phyloP scores from a whole-genome alignment of 2,329 filamentous ascomycete genomes.

The Bipolaris sorokiniana region DNA sequence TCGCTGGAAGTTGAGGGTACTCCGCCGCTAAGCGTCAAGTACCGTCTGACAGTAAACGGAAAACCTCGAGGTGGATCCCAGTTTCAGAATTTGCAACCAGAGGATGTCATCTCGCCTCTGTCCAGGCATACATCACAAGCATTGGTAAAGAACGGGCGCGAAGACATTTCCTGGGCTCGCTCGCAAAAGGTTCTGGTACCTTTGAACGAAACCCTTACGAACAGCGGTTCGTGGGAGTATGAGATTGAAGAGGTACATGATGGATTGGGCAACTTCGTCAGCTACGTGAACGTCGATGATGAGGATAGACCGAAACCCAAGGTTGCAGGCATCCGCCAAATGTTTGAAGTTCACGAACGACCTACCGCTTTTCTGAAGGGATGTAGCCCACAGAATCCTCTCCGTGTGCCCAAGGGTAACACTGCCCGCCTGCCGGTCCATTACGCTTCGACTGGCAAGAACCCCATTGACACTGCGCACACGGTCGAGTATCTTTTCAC shows the following conservation, averaged over 20 bases:
- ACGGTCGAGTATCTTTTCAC: conserved; percentile 83
- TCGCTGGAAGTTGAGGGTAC: conserved; percentile 84
- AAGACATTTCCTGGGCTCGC: conserved; percentile 81
- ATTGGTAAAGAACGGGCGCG: conserved; percentile 62
- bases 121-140: conserved; percentile 64
- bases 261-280: conserved; percentile 83
- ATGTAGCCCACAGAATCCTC: conserved; percentile 79
- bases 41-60: conserved; percentile 85
- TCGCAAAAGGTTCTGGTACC: conserved; percentile 77
- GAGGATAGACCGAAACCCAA: conserved; percentile 67
- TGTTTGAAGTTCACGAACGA: conserved; percentile 84
- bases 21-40: conserved; percentile 89
- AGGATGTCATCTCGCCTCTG: conserved; percentile 80
- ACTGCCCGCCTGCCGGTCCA: conserved; percentile 71
- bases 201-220: conserved; percentile 86
- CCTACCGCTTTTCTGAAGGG: conserved; percentile 74
- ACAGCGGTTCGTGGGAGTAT: conserved; percentile 84
- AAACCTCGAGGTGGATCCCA: conserved; percentile 79
- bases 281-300: conserved; percentile 70
- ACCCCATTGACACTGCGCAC: conserved; percentile 68
- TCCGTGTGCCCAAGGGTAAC: conserved; percentile 81
- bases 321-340: conserved; percentile 70
- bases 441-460: conserved; percentile 68
- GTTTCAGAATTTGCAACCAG: conserved; percentile 91
- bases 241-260: conserved; percentile 91